Base-by-base conservation (phyloP, 192 early-diverging fungal species). In the Irineochytrium annulatum region DNA sequence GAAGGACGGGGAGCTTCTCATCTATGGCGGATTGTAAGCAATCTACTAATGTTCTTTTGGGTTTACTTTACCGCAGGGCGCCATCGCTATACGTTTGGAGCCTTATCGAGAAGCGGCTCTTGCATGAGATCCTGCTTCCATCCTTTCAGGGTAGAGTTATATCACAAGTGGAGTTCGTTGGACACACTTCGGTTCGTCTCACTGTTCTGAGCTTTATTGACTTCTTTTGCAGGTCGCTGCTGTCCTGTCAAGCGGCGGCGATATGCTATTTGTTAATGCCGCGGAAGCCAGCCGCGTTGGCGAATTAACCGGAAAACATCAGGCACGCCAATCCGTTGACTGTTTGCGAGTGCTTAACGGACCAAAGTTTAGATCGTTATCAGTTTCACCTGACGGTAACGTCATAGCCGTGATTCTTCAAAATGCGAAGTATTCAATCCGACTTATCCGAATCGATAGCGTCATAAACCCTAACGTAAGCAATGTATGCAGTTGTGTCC, bases 101-200 rank as follows among this genome's bases (percentile, higher is more conserved):
- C 49, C 30, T 77, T 45, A 53, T 66, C 27, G 79, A 81, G 52
- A 68, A 71, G 37, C 28, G 70, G 32, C 55, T 77, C 32, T 6
- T 81, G 60, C 72, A 75, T 43, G 79, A 81, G 45, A 72, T 81
- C 34, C 24, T 70, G 3, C 59, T 81, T 49, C 75, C 75, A 13
- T 29, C 64, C 3, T 72, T 81, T 51, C 55, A 74, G 46, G 52
- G 51, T 33, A 52, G 48, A 2, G 26, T 52, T 19, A 71, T 80
- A 16, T 35, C 55, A 2, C 78, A 80, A 45, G 46, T 74, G 34
- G 72, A 59, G 22, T 80, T 80, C 57, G 4, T 80, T 27, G 72
- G 70, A 26, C 29, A 49, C 17, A 56, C 62, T 3, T 61, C 58
- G 51, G 75, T 75, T 57, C 4, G 41, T 34, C 0, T 22, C 34